Evolutionary conservation across 768 basidiomycete genomes (phyloP), one percentile per base, ranked within the genome.

Genomic region (Lepiota brunneoincarnata): DNA sequence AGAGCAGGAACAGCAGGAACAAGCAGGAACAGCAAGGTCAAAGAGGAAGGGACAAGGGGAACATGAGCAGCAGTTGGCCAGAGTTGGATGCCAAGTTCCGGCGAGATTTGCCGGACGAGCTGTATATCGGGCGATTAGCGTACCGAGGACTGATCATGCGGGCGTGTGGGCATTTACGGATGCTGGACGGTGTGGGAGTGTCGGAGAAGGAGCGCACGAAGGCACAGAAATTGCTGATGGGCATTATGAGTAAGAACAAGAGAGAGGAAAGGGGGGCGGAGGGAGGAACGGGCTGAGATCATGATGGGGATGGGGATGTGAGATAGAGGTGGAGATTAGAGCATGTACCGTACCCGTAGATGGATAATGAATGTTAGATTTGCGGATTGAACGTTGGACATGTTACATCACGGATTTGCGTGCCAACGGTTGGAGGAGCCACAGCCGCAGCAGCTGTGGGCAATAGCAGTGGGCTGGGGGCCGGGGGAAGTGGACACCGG

Each of bases 91-190:
- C 75, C 14, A 87, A 87, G 64, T 98, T 95, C 77, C 84, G 95
- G 17, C 86, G 89, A 65, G 87, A 90, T 59, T 78, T 99, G 45
- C 95, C 96, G 45, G 91, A 98, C 71, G 86, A 81, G 46, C 82
- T 80, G 67, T 98, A 98, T 67, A 81, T 89, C 44, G 90, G 89
- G 20, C 83, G 96, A 37, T 76, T 95, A 28, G 89, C 84, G 41
- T 98, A 98, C 72, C 86, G 96, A 41, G 93, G 93, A 37, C 75
- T 94, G 52, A 75, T 96, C 43, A 93, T 95, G 89, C 73, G 83
- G 21, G 83, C 81, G 28, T 92, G 90, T 65, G 66, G 73, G 24
- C 69, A 75, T 31, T 71, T 98, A 60, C 74, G 78, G 63, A 70
- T 86, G 75, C 70, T 99, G 64, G 96, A 99, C 72, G 96, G 96